Conservation (phyloP, 2,329 filamentous ascomycete genomes). For the Lizonia empirigonia region DNA sequence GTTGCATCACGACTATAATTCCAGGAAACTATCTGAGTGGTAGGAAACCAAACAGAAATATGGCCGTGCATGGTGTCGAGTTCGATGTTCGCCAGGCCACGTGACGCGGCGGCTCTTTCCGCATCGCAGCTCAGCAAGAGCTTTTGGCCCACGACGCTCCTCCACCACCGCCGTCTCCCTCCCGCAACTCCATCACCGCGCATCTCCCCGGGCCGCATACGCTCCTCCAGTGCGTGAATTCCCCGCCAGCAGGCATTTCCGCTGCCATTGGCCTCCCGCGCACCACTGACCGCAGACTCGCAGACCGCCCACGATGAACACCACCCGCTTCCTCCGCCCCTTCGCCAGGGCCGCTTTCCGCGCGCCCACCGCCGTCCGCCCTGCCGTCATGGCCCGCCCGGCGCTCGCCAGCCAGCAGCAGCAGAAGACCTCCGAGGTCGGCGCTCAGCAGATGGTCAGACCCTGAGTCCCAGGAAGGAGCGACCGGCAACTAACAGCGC, state of each 20-base stretch:
- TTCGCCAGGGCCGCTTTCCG: slow-evolving; percentile 49
- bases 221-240: slow-evolving; percentile 41
- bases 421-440: slow-evolving; percentile 43
- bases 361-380: slow-evolving; percentile 44
- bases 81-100: slow-evolving; percentile 27
- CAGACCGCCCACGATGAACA: slow-evolving; percentile 49
- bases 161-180: slow-evolving; percentile 31
- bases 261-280: slow-evolving; percentile 35
- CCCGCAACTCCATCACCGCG: slow-evolving; percentile 42
- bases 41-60: too few species aligned
- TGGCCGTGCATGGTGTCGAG: too few species aligned
- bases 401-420: slow-evolving; percentile 43
- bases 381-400: slow-evolving; percentile 44
- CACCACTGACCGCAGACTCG: slow-evolving; percentile 38
- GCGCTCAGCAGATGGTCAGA: slow-evolving; percentile 43
- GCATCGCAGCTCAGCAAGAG: slow-evolving; percentile 28
- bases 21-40: too few species aligned
- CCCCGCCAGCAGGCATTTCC: slow-evolving; percentile 16
- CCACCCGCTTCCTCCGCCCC: slow-evolving; percentile 51
- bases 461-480: neutral
- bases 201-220: slow-evolving; percentile 42
- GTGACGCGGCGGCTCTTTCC: slow-evolving; percentile 32
- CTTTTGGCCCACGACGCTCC: slow-evolving; percentile 37
- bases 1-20: too few species aligned
- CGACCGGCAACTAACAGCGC: slow-evolving; percentile 21